Percentiles rank a stretch among this genome's conserved stretches.
Evolutionary conservation across 2,329 filamentous ascomycete species (phyloP).

Genomic region (Trichoderma citrinoviride): DNA sequence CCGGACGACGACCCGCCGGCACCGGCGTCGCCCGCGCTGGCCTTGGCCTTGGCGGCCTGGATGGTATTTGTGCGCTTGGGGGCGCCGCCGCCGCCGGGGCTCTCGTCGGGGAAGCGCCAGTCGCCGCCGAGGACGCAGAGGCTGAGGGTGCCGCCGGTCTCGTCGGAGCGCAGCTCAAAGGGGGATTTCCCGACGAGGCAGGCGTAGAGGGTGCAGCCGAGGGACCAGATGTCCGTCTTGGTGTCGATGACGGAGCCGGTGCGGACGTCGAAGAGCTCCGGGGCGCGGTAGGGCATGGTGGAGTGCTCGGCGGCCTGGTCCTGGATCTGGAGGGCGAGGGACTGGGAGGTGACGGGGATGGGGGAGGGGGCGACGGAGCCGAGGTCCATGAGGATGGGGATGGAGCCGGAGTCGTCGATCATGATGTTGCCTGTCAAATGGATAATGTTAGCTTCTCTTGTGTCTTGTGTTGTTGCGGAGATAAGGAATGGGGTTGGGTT

Average conservation of each 20-base stretch:
- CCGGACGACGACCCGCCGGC: conserved; percentile 25
- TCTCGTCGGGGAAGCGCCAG: conserved; percentile 94
- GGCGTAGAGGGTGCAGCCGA: conserved; percentile 96
- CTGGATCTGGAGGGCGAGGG: conserved; percentile 86
- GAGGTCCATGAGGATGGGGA: conserved; percentile 95
- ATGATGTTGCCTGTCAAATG: conserved; percentile 78
- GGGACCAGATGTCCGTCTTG: conserved; percentile 96
- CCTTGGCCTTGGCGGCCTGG: conserved; percentile 33
- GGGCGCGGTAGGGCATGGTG: conserved; percentile 97
- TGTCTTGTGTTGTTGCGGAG: no score
- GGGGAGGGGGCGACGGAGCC: conserved; percentile 87
- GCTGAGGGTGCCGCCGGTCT: conserved; percentile 89
- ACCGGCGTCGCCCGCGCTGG: conserved; percentile 29
- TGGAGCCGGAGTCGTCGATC: conserved; percentile 87
- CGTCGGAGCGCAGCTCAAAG: conserved; percentile 92
- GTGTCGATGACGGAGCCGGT: conserved; percentile 89
- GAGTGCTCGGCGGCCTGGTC: conserved; percentile 94
- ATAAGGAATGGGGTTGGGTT: conserved; percentile 29
- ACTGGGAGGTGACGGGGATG: conserved; percentile 84
- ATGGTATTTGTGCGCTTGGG: conserved; percentile 45
- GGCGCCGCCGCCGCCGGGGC: conserved; percentile 53
- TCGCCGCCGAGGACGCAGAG: conserved; percentile 92
- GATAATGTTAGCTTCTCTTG: no score
- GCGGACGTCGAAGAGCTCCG: conserved; percentile 97
- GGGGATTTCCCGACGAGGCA: conserved; percentile 95